A percentile compares a stretch with the other conserved stretches of the same genome.
phyloP scores from a whole-genome alignment of 192 early-diverging fungal genomes.

The Diversispora epigaea region DNA sequence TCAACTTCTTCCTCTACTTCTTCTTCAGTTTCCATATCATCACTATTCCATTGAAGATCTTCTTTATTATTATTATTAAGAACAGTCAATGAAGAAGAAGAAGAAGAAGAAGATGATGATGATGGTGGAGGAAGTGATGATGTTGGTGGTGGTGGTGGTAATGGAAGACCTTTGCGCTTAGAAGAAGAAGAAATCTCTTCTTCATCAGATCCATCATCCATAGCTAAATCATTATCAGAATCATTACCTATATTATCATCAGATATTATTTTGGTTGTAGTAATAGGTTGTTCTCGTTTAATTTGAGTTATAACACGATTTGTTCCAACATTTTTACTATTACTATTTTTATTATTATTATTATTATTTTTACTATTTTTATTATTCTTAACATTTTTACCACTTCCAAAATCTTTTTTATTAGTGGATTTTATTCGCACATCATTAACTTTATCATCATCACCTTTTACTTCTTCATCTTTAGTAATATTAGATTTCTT shows the following conservation, averaged over 20 bases:
- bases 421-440: neutral
- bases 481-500: neutral
- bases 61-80: neutral
- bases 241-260: neutral
- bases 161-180: neutral
- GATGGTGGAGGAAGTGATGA: too few relatives aligned
- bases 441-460: neutral
- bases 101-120: too few relatives aligned
- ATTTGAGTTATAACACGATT: neutral
- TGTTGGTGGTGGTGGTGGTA: too few relatives aligned
- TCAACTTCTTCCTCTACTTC: conserved; percentile 26
- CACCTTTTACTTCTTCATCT: neutral
- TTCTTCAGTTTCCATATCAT: conserved; percentile 31
- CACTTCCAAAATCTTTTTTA: too few relatives aligned
- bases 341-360: too few relatives aligned
- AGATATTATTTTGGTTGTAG: too few relatives aligned
- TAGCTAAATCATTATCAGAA: conserved; percentile 18
- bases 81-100: neutral
- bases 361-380: too few relatives aligned
- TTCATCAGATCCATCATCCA: conserved; percentile 31
- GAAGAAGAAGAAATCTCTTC: neutral
- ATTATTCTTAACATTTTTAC: too few relatives aligned
- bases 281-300: neutral
- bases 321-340: neutral
- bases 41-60: conserved; percentile 22